A percentile compares a stretch with the other conserved stretches of the same genome.
These are phyloP conservation scores for Penicillium sp. DNA, from an alignment of 2,329 filamentous ascomycete species.

Conservation along the genomic window DNA sequence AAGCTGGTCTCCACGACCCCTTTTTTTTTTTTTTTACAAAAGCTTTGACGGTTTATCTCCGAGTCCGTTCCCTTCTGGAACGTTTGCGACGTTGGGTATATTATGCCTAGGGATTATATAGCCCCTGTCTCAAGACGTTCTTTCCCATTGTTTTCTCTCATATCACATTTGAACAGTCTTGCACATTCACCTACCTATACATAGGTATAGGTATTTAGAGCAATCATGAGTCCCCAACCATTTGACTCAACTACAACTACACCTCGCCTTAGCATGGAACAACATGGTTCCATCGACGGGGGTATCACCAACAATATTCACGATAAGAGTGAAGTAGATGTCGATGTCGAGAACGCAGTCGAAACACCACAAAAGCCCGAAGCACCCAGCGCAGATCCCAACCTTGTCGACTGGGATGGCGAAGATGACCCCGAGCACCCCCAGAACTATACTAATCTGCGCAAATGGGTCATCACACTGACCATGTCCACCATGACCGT, in stretches of 20 bases:
- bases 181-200: background rate
- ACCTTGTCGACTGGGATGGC: slow-evolving; percentile 34
- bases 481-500: slow-evolving; percentile 47
- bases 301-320: background rate
- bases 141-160: background rate
- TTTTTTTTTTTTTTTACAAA: background rate
- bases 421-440: slow-evolving; percentile 33
- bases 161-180: background rate
- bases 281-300: slow-evolving; percentile 1
- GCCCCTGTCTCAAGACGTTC: background rate
- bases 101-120: background rate
- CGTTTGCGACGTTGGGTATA: background rate
- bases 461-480: slow-evolving; percentile 47
- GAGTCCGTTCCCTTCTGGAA: background rate
- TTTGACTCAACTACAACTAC: slow-evolving; percentile 21
- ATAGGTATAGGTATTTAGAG: background rate
- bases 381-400: slow-evolving; percentile 26
- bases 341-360: slow-evolving; percentile 4
- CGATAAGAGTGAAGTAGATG: slow-evolving; percentile 11
- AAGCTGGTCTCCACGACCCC: background rate
- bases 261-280: slow-evolving; percentile 23
- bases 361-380: slow-evolving; percentile 1
- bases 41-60: background rate
- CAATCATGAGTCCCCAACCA: slow-evolving; percentile 1
- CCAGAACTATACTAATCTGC: slow-evolving; percentile 24